A percentile compares a stretch with the other conserved stretches of the same genome.
phyloP scores from a whole-genome alignment of 2,329 filamentous ascomycete genomes.

The Hymenoscyphus fraxineus region DNA sequence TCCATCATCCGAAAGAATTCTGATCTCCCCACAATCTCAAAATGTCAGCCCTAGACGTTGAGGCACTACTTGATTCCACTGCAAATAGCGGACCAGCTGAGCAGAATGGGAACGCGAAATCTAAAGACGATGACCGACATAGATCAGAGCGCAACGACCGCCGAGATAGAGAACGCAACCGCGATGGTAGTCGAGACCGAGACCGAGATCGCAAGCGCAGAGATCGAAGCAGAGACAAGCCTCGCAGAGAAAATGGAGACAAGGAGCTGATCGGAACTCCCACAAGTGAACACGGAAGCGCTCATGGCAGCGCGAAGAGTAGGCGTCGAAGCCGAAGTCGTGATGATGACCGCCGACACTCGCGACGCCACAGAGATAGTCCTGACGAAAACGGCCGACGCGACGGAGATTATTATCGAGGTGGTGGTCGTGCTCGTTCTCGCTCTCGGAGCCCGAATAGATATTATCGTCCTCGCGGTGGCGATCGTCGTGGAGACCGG shows the following conservation, averaged over 20 bases:
- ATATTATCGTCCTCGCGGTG: constrained; percentile 48
- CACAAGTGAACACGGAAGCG: constrained; percentile 70
- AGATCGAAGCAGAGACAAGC: constrained; percentile 54
- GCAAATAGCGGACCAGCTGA: constrained; percentile 57
- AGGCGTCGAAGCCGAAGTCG: constrained; percentile 76
- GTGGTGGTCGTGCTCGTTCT: constrained; percentile 59
- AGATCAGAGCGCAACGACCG: constrained; percentile 51
- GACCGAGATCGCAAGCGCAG: constrained; percentile 55
- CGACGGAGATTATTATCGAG: constrained; percentile 68
- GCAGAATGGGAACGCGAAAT: constrained; percentile 36
- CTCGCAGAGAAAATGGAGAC: constrained; percentile 44
- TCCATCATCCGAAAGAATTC: background rate
- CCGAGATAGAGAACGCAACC: constrained; percentile 53
- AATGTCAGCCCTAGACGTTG: constrained; percentile 75
- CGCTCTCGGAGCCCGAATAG: constrained; percentile 69
- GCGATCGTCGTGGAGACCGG: constrained; percentile 44
- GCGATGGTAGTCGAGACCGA: constrained; percentile 51
- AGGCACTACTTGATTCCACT: constrained; percentile 84
- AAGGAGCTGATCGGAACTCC: constrained; percentile 62
- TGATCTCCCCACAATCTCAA: constrained; percentile 29
- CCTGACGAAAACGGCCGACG: constrained; percentile 43
- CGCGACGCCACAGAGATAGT: constrained; percentile 64
- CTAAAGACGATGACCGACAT: constrained; percentile 56
- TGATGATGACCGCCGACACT: constrained; percentile 70
- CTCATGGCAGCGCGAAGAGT: constrained; percentile 69